Percentiles rank a stretch among this genome's conserved stretches.
phyloP scores from a whole-genome alignment of 495 filamentous ascomycete species.

The Tetracladium setigerum region DNA sequence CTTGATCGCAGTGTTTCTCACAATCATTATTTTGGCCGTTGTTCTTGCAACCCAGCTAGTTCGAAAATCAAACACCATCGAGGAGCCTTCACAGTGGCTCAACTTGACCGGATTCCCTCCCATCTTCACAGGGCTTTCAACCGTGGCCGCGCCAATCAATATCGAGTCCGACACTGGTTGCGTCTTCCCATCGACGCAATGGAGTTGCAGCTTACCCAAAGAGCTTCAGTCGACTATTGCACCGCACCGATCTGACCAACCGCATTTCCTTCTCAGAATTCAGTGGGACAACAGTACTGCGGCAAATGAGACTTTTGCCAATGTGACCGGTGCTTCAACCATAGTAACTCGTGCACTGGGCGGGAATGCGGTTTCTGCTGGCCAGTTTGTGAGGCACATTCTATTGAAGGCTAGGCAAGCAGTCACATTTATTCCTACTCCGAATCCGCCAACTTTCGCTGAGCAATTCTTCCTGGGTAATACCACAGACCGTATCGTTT shows the following conservation, averaged over 20 bases:
- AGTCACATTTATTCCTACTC: slow-evolving; percentile 44
- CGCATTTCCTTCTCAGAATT: slow-evolving; percentile 74
- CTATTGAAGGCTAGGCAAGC: slow-evolving; percentile 22
- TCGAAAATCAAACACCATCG: slow-evolving; percentile 25
- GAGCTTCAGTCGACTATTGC: slow-evolving; percentile 54
- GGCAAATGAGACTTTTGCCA: slow-evolving; percentile 21
- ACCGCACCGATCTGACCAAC: slow-evolving; percentile 55
- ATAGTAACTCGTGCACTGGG: slow-evolving; percentile 7
- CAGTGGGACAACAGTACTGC: slow-evolving; percentile 66
- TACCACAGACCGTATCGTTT: slow-evolving; percentile 63
- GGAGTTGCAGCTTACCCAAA: slow-evolving; percentile 78
- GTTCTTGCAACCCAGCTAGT: slow-evolving; percentile 54
- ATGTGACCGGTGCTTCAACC: slow-evolving; percentile 18
- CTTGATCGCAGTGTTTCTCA: slow-evolving; percentile 44
- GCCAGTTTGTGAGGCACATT: slow-evolving; percentile 21
- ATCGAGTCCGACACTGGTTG: slow-evolving; percentile 53
- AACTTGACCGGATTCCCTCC: slow-evolving; percentile 82
- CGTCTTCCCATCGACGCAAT: slow-evolving; percentile 58
- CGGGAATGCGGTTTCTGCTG: slow-evolving; percentile 28
- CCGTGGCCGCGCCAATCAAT: slow-evolving; percentile 59
- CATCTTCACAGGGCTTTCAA: slow-evolving; percentile 74
- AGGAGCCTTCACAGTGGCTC: slow-evolving; percentile 56
- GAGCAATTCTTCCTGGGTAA: slow-evolving; percentile 77
- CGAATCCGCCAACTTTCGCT: slow-evolving; percentile 53
- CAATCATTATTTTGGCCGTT: slow-evolving; percentile 51